These are phyloP conservation scores for Phaeophleospora eucalypticola DNA, from an alignment of 2,329 filamentous ascomycete species.

Conservation along the genomic window DNA sequence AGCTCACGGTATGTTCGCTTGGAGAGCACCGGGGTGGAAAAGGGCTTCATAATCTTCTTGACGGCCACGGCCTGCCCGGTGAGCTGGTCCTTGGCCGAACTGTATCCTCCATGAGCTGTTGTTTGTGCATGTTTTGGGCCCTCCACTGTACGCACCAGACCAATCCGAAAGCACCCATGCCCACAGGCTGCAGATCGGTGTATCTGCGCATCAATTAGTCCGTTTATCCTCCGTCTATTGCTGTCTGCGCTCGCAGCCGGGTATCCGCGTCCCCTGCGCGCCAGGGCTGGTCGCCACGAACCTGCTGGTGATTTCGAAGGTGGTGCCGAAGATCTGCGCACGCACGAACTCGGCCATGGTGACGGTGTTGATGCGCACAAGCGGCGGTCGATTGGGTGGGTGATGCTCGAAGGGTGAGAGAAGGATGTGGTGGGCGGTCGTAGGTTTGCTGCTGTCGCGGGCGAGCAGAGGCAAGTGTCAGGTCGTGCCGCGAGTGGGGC, in stretches of 20 bases:
- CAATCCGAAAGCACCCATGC: slow-evolving; percentile 97
- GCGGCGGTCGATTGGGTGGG: slow-evolving; percentile 1
- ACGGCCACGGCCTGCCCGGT: slow-evolving; percentile 95
- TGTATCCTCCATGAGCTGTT: slow-evolving; percentile 38
- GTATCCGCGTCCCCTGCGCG: too few relatives aligned
- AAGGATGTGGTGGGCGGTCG: neutral
- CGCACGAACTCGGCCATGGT: slow-evolving; percentile 97
- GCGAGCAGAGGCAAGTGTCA: neutral
- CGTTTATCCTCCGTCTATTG: slow-evolving; percentile 8
- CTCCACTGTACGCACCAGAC: slow-evolving; percentile 67
- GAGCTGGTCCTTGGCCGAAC: slow-evolving; percentile 96
- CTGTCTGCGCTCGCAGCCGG: slow-evolving; percentile 6
- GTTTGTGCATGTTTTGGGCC: slow-evolving; percentile 1
- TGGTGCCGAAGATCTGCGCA: slow-evolving; percentile 98
- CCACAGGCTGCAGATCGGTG: slow-evolving; percentile 94
- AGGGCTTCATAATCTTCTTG: slow-evolving; percentile 99
- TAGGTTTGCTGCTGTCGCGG: neutral
- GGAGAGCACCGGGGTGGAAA: slow-evolving; percentile 96
- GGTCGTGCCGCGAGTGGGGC: neutral
- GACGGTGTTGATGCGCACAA: slow-evolving; percentile 10
- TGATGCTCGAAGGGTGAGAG: neutral
- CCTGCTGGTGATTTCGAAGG: slow-evolving; percentile 99
- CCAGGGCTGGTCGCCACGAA: slow-evolving; percentile 41
- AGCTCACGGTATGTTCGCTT: slow-evolving; percentile 97
- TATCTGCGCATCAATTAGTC: slow-evolving; percentile 58